Evolutionary conservation across 176 grass and related monocot genomes (phyloP).

Genomic region (Avena insularis): DNA sequence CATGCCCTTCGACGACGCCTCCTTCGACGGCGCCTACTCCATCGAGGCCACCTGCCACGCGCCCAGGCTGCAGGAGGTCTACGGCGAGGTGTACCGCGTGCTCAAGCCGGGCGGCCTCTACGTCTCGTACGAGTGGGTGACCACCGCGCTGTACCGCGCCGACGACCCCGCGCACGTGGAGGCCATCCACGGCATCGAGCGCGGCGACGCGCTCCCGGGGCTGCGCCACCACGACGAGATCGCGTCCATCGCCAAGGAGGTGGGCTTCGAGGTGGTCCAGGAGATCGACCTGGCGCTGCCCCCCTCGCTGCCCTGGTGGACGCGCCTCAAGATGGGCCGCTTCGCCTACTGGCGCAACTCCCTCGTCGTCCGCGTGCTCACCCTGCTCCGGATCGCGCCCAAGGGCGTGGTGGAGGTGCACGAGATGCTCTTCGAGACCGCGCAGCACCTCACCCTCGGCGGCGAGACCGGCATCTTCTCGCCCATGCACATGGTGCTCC

Average conservation of each 20-base stretch:
- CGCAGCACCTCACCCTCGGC: conserved; percentile 77
- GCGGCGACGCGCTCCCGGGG: conserved; percentile 85
- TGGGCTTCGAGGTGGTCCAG: conserved; percentile 80
- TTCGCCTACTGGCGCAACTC: conserved; percentile 98
- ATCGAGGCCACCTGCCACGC: conserved; percentile 99
- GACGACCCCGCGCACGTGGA: conserved; percentile 78
- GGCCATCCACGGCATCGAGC: conserved; percentile 87
- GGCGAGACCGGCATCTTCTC: conserved; percentile 95
- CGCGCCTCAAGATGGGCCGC: conserved; percentile 95
- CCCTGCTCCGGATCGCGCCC: conserved; percentile 83
- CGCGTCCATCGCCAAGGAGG: conserved; percentile 55
- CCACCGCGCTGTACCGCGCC: conserved; percentile 76
- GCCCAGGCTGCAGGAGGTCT: conserved; percentile 89
- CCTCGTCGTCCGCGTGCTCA: conserved; percentile 82
- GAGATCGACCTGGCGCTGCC: conserved; percentile 88
- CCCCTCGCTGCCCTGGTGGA: conserved; percentile 85
- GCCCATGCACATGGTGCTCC: conserved; percentile 98
- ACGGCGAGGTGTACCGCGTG: conserved; percentile 85
- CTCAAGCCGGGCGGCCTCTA: conserved; percentile 82
- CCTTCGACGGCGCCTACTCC: conserved; percentile 96
- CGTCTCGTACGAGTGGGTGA: conserved; percentile 98
- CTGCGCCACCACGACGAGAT: conserved; percentile 85
- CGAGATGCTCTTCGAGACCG: conserved; percentile 98
- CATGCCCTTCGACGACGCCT: conserved; percentile 82
- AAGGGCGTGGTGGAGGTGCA: conserved; percentile 94